Base-by-base conservation (phyloP, 2,329 filamentous ascomycete species). In the Elsinoe batatas region DNA sequence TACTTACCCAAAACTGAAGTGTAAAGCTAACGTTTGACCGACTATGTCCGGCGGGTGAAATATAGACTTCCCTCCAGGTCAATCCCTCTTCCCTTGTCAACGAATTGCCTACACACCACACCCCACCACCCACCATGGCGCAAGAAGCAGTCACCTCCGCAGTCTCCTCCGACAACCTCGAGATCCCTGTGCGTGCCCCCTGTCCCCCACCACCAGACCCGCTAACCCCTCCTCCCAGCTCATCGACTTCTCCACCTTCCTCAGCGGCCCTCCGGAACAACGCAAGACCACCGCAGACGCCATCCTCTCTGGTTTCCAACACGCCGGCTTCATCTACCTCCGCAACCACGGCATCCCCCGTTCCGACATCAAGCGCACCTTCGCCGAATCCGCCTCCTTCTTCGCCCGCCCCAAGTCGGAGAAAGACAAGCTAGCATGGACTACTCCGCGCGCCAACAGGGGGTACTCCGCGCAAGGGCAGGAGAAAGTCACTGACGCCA, bases 301-400 rank as follows among this genome's bases (percentile, higher is more conserved):
- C 40, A 82, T 95, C 62, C 81, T 90, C 13, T 68, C 82, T 53
- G 89, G 87, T 46, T 94, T 95, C 74, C 85, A 89, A 64, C 84
- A 80, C 1, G 86, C 90, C 2, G 91, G 91, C 57, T 95, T 96
- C 75, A 80, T 96, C 60, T 95, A 95, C 71, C 80, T 95, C 37
- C 84, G 84, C 63, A 87, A 91, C 69, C 84, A 91, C 61, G 80
- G 85, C 38, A 85, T 95, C 58, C 71, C 82, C 0, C 64, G 79
- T 3, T 72, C 78, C 7, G 57, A 59, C 36, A 57, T 67, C 13
- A 33, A 58, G 5, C 57, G 55, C 8, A 61, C 65, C 13, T 66
- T 68, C 42, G 57, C 58, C 13, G 59, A 65, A 56, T 90, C 86
- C 4, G 82, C 83, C 50, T 72, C 75, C 59, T 91, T 91, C 75